Evolutionary conservation across 1,284 basidiomycete genomes (phyloP), one percentile per base, ranked within the genome.

Genomic region (Trichosporon sp.): DNA sequence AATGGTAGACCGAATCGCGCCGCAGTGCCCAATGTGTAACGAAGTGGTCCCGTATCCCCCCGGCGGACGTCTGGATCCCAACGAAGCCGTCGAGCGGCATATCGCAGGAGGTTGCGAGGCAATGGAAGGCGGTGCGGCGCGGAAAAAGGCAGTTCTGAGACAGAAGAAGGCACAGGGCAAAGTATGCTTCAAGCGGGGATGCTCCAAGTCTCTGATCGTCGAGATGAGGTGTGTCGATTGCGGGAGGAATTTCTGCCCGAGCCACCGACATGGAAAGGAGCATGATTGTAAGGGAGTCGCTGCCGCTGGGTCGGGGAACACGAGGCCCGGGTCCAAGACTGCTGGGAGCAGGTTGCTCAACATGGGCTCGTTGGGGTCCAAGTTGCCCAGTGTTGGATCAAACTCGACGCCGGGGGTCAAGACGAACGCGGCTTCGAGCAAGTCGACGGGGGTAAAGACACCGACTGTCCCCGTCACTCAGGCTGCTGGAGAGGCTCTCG

Each of bases 1-100:
- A 21, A 77, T 77, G 73, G 66, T 77, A 34, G 76, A 81, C 70
- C 72, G 80, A 9, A 78, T 77, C 58, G 78, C 80, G 0, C 80
- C 80, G 0, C 67, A 72, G 52, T 81, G 80, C 56, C 80, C 80
- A 6, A 65, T 81, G 59, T 81, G 80, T 62, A 65, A 74, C 66
- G 62, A 72, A 60, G 72, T 76, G 40, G 78, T 79, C 16, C 68
- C 73, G 10, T 76, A 74, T 29, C 64, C 71, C 0, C 68, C 71
- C 0, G 64, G 56, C 27, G 62, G 37, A 11, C 36, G 25, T 11
- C 49, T 65, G 27, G 73, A 76, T 60, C 76, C 78, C 0, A 78
- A 79, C 63, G 73, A 75, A 44, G 78, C 78, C 5, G 78, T 79
- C 40, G 80, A 81, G 61, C 70, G 69, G 11, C 79, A 81, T 66